Evolutionary conservation across 202 grass and related monocot genomes (phyloP), one percentile per base, ranked within the genome.

Genomic region (Musa balbisiana): DNA sequence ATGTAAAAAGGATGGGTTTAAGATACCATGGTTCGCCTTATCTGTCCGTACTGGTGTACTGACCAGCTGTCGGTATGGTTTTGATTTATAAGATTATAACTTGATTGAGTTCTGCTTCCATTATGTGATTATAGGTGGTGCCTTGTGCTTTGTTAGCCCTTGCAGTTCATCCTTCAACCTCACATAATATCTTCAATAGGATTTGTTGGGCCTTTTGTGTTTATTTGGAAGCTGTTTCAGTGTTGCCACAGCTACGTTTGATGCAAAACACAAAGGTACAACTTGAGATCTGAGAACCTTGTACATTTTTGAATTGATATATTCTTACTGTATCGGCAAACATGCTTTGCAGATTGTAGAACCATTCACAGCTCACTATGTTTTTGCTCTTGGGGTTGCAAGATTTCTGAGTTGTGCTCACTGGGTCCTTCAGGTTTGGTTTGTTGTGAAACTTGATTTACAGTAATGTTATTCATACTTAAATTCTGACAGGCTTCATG

Each of bases 371-470:
- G 87, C 95, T 68, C 95, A 99, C 67, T 99, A 99, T 78, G 95
- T 99, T 78, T 99, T 99, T 80, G 95, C 95, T 27, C 69, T 99
- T 80, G 95, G 95, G 10, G 89, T 99, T 78, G 95, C 95, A 71
- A 92, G 95, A 89, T 99, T 99, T 82, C 87, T 99, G 86, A 99
- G 95, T 70, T 99, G 95, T 29, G 95, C 95, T 49, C 95, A 99
- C 75, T 99, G 95, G 95, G 91, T 99, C 77, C 89, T 99, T 80
- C 89, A 99, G 95, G 95, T 99, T 85, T 1, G 77, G 80, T 82
- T 67, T 19, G 69, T 83, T 75, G 14, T 72, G 6, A 24, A 76
- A 26, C 5, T 6, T 68, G 22, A 14, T 14, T 59, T 74, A 64
- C 24, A 43, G 11, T 68, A 43, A 43, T 43, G 33, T 43, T 43